phyloP scores from a whole-genome alignment of 108 stramenopile genomes.

The Skeletonema potamos region DNA sequence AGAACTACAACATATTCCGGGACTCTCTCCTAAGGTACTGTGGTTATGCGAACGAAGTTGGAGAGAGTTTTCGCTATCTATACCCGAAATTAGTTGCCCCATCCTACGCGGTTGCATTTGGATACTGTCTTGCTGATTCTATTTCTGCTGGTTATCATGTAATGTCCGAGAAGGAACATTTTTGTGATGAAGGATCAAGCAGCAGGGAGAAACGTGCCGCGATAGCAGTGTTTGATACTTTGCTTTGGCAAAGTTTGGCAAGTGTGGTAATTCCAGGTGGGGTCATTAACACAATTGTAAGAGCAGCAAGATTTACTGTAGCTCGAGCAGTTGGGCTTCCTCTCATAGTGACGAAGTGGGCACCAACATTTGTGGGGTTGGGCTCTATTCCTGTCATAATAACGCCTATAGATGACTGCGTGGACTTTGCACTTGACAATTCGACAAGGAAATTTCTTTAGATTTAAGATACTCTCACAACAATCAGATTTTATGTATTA shows the following conservation, averaged over 20 bases:
- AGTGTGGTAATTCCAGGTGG: slow-evolving; percentile 75
- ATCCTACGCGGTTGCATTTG: slow-evolving; percentile 76
- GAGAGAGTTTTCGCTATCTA: slow-evolving; percentile 83
- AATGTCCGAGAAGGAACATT: slow-evolving; percentile 13
- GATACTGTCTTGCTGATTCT: slow-evolving; percentile 80
- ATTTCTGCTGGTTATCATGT: slow-evolving; percentile 55
- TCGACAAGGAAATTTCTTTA: slow-evolving; percentile 51
- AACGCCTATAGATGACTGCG: slow-evolving; percentile 68
- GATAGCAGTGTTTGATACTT: slow-evolving; percentile 62
- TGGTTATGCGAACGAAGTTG: slow-evolving; percentile 77
- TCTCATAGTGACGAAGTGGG: slow-evolving; percentile 56
- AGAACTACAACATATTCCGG: slow-evolving; percentile 65
- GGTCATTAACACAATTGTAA: slow-evolving; percentile 77
- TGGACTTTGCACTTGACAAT: slow-evolving; percentile 66
- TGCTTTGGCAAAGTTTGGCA: slow-evolving; percentile 63
- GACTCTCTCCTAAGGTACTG: slow-evolving; percentile 70
- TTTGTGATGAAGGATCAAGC: slow-evolving; percentile 1
- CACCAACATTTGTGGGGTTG: slow-evolving; percentile 65
- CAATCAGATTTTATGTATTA: neutral
- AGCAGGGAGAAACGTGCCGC: slow-evolving; percentile 34
- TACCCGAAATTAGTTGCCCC: slow-evolving; percentile 71
- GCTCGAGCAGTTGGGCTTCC: slow-evolving; percentile 55
- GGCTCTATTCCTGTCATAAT: slow-evolving; percentile 76
- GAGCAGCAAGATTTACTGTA: slow-evolving; percentile 62
- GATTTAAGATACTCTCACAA: neutral